Base-by-base conservation (phyloP, 2,329 filamentous ascomycete species). In the Pseudocercospora crystallina region DNA sequence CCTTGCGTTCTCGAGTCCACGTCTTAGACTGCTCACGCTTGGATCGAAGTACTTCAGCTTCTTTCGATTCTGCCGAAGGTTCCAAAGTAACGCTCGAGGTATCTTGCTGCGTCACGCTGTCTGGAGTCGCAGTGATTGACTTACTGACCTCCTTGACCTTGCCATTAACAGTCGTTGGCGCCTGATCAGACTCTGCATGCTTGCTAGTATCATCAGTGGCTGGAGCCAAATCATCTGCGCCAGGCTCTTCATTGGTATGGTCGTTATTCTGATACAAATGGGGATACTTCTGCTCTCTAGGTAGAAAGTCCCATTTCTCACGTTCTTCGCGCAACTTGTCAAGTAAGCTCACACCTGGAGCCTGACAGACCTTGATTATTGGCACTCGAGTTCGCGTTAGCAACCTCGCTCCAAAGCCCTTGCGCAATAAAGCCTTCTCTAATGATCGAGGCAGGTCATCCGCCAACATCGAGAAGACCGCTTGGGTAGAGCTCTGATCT, bases 341-440 rank as follows among this genome's bases (percentile, higher is more conserved):
- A 11, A 79, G 79, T 1, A 95, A 75, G 49, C 79, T 75, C 2
- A 78, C 69, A 0, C 80, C 77, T 2, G 90, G 90, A 36, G 73
- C 80, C 66, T 92, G 80, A 63, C 90, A 95, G 12, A 96, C 78
- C 65, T 95, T 94, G 66, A 96, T 85, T 58, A 96, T 95, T 0
- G 90, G 89, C 3, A 95, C 86, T 54, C 90, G 80, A 1, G 90
- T 94, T 47, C 84, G 82, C 2, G 86, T 87, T 2, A 96, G 76
- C 3, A 95, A 76, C 4, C 89, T 81, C 12, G 88, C 90, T 2
- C 89, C 89, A 57, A 87, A 82, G 0, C 87, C 88, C 26, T 80
- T 73, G 12, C 87, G 79, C 5, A 95, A 75, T 10, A 95, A 79
- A 2, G 81, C 82, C 66, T 85, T 87, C 65, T 95, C 89, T 2